Evolutionary conservation across 2,329 filamentous ascomycete species (phyloP), one percentile per base, ranked within the genome.

Genomic region (Knoxdaviesia proteae): DNA sequence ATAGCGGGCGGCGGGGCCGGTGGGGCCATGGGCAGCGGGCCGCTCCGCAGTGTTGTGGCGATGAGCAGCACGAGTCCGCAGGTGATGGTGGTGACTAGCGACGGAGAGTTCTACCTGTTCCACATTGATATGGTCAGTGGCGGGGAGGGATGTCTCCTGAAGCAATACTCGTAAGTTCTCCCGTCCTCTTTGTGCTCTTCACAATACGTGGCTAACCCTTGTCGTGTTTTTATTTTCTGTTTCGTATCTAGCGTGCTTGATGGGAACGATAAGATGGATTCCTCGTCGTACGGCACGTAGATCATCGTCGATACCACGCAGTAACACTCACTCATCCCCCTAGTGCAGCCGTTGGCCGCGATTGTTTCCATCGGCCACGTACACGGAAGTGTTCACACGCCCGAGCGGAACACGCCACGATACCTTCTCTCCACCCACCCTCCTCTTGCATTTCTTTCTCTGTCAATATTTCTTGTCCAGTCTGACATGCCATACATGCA

Each of bases 71-170:
- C 78, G 55, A 87, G 82, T 31, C 90, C 90, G 1, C 87, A 96
- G 53, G 83, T 98, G 40, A 96, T 98, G 87, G 84, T 96, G 0
- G 87, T 94, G 9, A 98, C 90, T 0, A 94, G 81, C 51, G 90
- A 98, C 56, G 90, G 90, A 7, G 80, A 80, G 30, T 96, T 94
- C 54, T 94, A 90, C 52, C 80, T 96, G 32, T 98, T 88, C 60
- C 88, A 84, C 49, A 86, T 98, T 43, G 87, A 98, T 56, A 74
- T 98, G 65, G 87, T 93, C 51, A 82, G 83, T 47, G 90, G 90
- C 11, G 90, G 90, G 30, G 90, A 98, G 61, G 90, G 90, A 0
- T 83, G 81, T 40, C 61, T 98, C 51, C 77, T 87, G 42, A 92
- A 92, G 58, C 84, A 93, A 56, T 94, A 86, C 39, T 37, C 42